These are phyloP conservation scores for Eucalyptus victrix DNA, from an alignment of 345 rosid genomes.

Conservation along the genomic window DNA sequence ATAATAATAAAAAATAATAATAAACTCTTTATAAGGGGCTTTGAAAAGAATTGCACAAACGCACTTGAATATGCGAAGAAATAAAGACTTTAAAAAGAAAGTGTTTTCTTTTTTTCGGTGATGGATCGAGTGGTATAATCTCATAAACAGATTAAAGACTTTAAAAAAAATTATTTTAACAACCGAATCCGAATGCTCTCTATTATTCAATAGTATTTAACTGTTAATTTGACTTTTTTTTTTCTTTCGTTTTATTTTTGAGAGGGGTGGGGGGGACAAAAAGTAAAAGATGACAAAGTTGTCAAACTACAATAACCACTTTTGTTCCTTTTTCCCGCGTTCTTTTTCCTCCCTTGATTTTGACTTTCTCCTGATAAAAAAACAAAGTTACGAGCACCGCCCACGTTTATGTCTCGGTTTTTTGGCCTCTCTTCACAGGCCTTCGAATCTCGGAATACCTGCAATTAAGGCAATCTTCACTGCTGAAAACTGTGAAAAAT, in stretches of 20 bases:
- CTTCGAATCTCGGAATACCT: not conserved
- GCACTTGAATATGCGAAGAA: not conserved
- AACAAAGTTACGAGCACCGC: not conserved
- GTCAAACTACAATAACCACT: slow-evolving; percentile 12
- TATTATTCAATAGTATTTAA: not conserved
- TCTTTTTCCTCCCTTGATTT: not conserved
- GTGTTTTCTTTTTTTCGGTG: not conserved
- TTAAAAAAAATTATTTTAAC: not conserved
- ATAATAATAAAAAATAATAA: too few species aligned
- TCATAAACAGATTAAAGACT: not conserved
- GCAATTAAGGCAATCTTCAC: not conserved
- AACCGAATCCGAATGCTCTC: not conserved
- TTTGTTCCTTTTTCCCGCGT: slow-evolving; percentile 12
- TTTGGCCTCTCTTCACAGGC: not conserved
- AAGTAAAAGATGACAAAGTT: slow-evolving; percentile 3
- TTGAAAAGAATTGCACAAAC: not conserved
- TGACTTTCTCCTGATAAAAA: not conserved
- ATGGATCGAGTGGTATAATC: not conserved
- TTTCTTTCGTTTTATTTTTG: not conserved
- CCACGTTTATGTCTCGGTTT: not conserved
- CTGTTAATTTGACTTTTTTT: not conserved
- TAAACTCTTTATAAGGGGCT: not conserved
- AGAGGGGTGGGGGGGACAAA: slow-evolving; percentile 2
- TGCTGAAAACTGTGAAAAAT: not conserved
- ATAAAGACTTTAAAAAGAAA: too few species aligned